Evolutionary conservation across 139 green algal species (phyloP).

Genomic region (Micromonas commoda): DNA sequence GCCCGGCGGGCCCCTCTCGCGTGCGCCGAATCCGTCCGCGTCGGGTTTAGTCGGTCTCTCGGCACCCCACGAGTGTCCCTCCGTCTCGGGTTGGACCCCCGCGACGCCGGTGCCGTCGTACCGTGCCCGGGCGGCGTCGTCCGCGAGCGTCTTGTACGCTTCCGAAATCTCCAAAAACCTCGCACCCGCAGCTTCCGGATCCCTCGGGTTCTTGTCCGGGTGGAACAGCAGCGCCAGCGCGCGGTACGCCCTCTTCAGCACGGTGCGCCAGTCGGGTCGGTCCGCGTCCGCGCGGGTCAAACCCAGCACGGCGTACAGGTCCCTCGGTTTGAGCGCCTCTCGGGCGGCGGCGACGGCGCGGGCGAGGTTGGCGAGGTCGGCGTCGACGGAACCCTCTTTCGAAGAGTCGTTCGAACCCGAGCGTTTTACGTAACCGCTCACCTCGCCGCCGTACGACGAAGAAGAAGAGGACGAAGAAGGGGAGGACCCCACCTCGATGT

Average conservation of each 20-base stretch:
- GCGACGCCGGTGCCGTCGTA: conserved; percentile 1
- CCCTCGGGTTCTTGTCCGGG: conserved; percentile 13
- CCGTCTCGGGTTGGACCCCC: neutral
- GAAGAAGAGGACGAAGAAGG: neutral
- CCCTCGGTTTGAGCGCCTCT: neutral
- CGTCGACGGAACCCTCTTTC: neutral
- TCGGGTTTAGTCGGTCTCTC: neutral
- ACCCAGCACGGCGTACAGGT: neutral
- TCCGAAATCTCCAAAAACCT: conserved; percentile 7
- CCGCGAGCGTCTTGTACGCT: conserved; percentile 13
- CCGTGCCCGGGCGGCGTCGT: neutral
- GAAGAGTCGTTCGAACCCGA: too few relatives aligned
- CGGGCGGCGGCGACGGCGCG: neutral
- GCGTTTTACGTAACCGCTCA: too few relatives aligned
- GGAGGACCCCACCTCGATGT: neutral
- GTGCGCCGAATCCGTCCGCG: neutral
- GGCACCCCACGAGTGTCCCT: neutral
- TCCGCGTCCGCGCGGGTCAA: conserved; percentile 1
- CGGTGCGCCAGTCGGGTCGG: neutral
- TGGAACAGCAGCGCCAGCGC: conserved; percentile 12
- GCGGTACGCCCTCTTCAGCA: conserved; percentile 5
- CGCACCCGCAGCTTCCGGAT: neutral
- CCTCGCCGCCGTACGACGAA: neutral
- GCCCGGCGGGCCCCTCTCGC: neutral
- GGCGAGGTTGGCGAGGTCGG: neutral